Evolutionary conservation across 257 asterid species (phyloP).

Genomic region (Echium plantagineum): DNA sequence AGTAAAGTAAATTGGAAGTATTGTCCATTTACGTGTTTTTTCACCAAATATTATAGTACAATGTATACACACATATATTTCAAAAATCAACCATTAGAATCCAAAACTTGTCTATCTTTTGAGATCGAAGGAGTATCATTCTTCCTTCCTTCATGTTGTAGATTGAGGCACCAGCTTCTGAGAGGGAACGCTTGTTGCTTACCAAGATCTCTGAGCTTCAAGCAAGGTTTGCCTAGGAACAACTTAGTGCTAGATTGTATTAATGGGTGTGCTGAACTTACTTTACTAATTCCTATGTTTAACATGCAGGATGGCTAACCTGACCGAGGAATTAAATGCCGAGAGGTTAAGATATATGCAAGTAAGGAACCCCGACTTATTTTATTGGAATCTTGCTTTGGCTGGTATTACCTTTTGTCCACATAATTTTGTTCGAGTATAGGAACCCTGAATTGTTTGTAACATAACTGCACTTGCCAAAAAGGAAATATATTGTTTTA

Average conservation of each 20-base stretch:
- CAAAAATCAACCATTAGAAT: too few species aligned
- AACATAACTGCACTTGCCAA: neutral
- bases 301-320: slow-evolving; percentile 61
- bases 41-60: too few species aligned
- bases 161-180: slow-evolving; percentile 57
- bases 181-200: slow-evolving; percentile 71
- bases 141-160: slow-evolving; percentile 16
- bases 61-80: too few species aligned
- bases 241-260: slow-evolving; percentile 1
- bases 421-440: neutral
- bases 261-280: neutral
- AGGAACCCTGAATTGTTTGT: neutral
- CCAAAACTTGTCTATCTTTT: neutral
- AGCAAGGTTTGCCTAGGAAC: slow-evolving; percentile 41
- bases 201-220: slow-evolving; percentile 78
- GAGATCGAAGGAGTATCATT: neutral
- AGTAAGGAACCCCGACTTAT: slow-evolving; percentile 27
- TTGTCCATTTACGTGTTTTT: too few species aligned
- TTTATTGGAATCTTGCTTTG: too few species aligned
- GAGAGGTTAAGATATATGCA: slow-evolving; percentile 68
- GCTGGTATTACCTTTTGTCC: neutral
- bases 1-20: too few species aligned
- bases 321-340: slow-evolving; percentile 76
- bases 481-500: neutral
- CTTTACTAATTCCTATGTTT: neutral